These are phyloP conservation scores for Aureobasidium sp. DNA, from an alignment of 2,329 filamentous ascomycete species.

Conservation along the genomic window DNA sequence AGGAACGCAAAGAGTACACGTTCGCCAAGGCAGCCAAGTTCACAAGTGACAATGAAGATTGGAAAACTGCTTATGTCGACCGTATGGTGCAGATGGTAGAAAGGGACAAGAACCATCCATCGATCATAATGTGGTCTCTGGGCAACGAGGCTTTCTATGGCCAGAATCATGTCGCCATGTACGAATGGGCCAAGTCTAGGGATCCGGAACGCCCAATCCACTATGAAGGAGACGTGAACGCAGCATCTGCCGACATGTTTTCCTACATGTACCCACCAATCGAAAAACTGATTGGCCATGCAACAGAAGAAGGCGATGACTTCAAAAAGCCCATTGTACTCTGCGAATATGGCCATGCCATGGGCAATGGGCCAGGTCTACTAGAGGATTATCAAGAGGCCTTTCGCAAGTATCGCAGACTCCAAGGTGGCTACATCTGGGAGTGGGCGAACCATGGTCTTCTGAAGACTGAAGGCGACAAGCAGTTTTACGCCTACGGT, in stretches of 20 bases:
- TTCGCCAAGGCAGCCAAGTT: constrained; percentile 50
- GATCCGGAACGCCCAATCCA: constrained; percentile 56
- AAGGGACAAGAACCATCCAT: constrained; percentile 64
- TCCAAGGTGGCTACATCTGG: constrained; percentile 55
- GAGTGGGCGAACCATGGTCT: constrained; percentile 43
- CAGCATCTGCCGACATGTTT: constrained; percentile 57
- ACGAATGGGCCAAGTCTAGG: constrained; percentile 51
- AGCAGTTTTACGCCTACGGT: constrained; percentile 37
- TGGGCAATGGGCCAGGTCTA: constrained; percentile 68
- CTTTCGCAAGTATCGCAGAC: constrained; percentile 53
- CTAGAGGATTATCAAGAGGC: constrained; percentile 61
- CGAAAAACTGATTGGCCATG: constrained; percentile 44
- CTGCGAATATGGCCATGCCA: constrained; percentile 54
- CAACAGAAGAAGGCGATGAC: constrained; percentile 31
- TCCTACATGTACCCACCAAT: constrained; percentile 60
- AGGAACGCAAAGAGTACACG: constrained; percentile 52
- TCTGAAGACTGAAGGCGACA: constrained; percentile 32
- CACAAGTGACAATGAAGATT: constrained; percentile 54
- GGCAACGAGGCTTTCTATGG: constrained; percentile 71
- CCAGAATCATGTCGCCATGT: constrained; percentile 61
- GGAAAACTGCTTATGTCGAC: constrained; percentile 61
- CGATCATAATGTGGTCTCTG: constrained; percentile 66
- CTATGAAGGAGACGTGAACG: constrained; percentile 59
- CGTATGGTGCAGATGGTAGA: constrained; percentile 58
- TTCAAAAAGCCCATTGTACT: constrained; percentile 49